These are phyloP conservation scores for Friedmanniomyces simplex DNA, from an alignment of 495 filamentous ascomycete species.

Conservation along the genomic window DNA sequence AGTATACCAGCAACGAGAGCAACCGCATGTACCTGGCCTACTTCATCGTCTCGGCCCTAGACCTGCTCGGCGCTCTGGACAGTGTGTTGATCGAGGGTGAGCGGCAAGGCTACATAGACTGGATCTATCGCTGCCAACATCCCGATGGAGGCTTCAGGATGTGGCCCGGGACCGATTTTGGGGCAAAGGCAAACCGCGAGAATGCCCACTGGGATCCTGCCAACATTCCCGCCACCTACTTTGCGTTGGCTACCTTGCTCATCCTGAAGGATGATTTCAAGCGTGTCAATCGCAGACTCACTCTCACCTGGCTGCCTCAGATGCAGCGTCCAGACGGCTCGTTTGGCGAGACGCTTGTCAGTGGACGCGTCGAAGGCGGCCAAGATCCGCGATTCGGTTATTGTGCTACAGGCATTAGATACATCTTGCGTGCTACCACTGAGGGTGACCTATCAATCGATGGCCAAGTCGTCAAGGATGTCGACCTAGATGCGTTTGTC, in stretches of 20 bases:
- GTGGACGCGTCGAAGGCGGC: constrained; percentile 59
- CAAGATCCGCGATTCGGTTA: constrained; percentile 83
- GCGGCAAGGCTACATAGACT: constrained; percentile 49
- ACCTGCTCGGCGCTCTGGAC: constrained; percentile 59
- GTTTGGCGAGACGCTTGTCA: constrained; percentile 71
- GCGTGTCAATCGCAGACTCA: constrained; percentile 54
- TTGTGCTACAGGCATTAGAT: constrained; percentile 67
- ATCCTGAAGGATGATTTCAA: constrained; percentile 65
- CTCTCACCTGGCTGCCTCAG: constrained; percentile 60
- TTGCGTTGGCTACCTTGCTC: constrained; percentile 65
- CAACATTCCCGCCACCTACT: constrained; percentile 75
- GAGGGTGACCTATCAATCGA: constrained; percentile 22
- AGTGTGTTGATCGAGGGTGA: constrained; percentile 47
- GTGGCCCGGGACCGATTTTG: constrained; percentile 56
- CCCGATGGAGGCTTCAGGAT: constrained; percentile 73
- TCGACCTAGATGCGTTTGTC: constrained; percentile 60
- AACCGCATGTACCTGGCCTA: constrained; percentile 82
- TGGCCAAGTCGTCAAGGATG: constrained; percentile 52
- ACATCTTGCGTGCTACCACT: constrained; percentile 53
- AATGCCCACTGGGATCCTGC: constrained; percentile 64
- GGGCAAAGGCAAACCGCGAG: constrained; percentile 32
- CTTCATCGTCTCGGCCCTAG: constrained; percentile 75
- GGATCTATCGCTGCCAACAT: constrained; percentile 68
- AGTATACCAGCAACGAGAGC: constrained; percentile 78
- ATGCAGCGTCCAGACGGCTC: constrained; percentile 80